Base-by-base conservation (phyloP, 331 rosid genomes). In the Stylosanthes scabra region DNA sequence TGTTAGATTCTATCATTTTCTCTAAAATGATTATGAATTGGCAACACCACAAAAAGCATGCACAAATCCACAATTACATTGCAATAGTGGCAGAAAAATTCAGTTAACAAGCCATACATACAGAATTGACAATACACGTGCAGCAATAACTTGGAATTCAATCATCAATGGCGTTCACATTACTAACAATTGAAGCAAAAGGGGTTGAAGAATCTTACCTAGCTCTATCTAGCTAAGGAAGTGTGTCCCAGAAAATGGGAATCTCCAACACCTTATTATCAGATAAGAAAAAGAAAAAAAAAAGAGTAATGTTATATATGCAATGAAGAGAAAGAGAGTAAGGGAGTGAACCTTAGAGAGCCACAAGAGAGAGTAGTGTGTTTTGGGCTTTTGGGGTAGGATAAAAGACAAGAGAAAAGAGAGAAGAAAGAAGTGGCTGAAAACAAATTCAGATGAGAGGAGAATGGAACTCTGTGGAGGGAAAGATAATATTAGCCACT, bases 341-440 rank as follows among this genome's bases (percentile, higher is more conserved):
- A 49, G 55, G 5, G 55, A 13, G 55, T 49, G 55, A 49, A 49
- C 8, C 55, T 64, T 37, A 40, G 66, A 85, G 83, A 85, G 57
- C 83, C 86, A 75, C 88, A 82, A 29, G 75, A 57, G 37, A 47
- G 58, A 20, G 69, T 55, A 31, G 4, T 31, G 37, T 31, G 37
- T n/a, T n/a, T n/a, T n/a, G n/a, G n/a, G n/a, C n/a, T 31, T 31
- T 2, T 76, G 41, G 77, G 71, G 66, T 29, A 56, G 47, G 85
- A 73, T 70, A 72, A 47, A 20, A 20, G 25, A 20, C 25, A 20
- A 20, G 25, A 20, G 1, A 20, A 20, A 20, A 61, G 31, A 3
- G 51, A 46, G 63, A 55, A 46, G 20, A 12, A 29, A 71, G 66
- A 68, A 65, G 88, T 76, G 86, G 88, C 57, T 72, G 70, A 74